Evolutionary conservation across 2,329 filamentous ascomycete genomes (phyloP), one percentile per base, ranked within the genome.

Genomic region (Clarireedia paspali): DNA sequence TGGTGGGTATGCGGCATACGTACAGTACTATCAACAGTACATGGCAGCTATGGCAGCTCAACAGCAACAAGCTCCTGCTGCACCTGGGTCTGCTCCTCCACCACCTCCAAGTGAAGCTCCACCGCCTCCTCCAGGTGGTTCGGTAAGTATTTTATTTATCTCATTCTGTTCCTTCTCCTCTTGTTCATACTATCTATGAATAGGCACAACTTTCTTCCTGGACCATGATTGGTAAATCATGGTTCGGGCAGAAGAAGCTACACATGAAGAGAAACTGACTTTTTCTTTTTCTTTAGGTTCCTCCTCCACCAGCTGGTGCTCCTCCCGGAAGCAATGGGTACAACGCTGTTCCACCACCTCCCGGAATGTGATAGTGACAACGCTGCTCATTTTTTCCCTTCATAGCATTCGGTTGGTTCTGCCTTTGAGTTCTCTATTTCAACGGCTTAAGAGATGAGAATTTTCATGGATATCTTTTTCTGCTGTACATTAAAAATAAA

Each of bases 1-100:
- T 64, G 92, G 92, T 60, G 92, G 92, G 54, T 96, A 94, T 71
- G 81, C 85, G 64, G 88, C 87, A 45, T 85, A 85, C 63, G 75
- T 80, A 61, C 85, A 88, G 64, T 85, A 88, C 72, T 90, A 90
- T 64, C 84, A 89, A 67, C 84, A 89, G 65, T 87, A 87, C 64
- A 82, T 82, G 62, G 79, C 79, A 17, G 75, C 75, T 51, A 74
- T 75, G 14, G 79, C 81, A 64, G 75, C 72, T 47, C 72, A 77
- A 58, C 73, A 78, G 53, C 59, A 59, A 50, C 45, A 58, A 47
- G 74, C 76, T 54, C 68, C 77, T 60, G 64, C 69, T 47, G 64
- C 73, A 55, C 72, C 77, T 58, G 66, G 70, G 23, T 77, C 81
- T 60, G 79, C 83, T 15, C 81, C 83, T 17, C 75, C 75, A 17